Evolutionary conservation across 495 filamentous ascomycete species (phyloP), one percentile per base, ranked within the genome.

Genomic region (Aspergillus ostianus): DNA sequence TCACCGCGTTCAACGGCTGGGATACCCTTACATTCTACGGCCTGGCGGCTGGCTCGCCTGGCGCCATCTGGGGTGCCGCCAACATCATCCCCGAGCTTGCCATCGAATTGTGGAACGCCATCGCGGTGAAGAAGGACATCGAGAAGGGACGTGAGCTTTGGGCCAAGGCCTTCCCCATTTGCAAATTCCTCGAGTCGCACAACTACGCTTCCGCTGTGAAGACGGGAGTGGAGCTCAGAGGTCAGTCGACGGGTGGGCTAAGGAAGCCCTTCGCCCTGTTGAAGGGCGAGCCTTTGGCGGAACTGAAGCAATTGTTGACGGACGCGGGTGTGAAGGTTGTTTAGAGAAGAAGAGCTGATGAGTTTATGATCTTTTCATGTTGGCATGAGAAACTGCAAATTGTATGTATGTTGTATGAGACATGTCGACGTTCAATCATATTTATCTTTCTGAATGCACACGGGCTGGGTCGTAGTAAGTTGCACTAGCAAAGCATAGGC

Each of bases 11-110:
- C 41, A 75, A 75, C 29, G 73, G 73, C 0, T 75, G 73, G 73
- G 73, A 75, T 64, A 73, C 68, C 9, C 55, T 75, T 18, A 75
- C 70, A 6, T 75, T 75, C 58, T 75, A 73, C 51, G 73, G 73
- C 12, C 57, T 75, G 44, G 68, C 68, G 6, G 66, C 73, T 20
- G 73, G 73, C 0, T 59, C 66, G 2, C 62, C 57, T 0, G 73
- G 73, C 26, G 66, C 61, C 21, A 64, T 75, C 10, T 75, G 73
- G 73, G 73, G 73, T 15, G 73, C 73, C 6, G 68, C 71, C 7
- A 75, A 75, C 36, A 62, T 75, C 26, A 72, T 75, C 18, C 73
- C 73, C 2, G 73, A 75, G 64, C 29, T 73, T 58, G 66, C 69
- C 18, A 68, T 72, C 44, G 67, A 70, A 63, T 55, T 75, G 51